Percentiles rank a stretch among this genome's conserved stretches.
Evolutionary conservation across 345 rosid genomes (phyloP).

Genomic region (Noccaea bulbosa): DNA sequence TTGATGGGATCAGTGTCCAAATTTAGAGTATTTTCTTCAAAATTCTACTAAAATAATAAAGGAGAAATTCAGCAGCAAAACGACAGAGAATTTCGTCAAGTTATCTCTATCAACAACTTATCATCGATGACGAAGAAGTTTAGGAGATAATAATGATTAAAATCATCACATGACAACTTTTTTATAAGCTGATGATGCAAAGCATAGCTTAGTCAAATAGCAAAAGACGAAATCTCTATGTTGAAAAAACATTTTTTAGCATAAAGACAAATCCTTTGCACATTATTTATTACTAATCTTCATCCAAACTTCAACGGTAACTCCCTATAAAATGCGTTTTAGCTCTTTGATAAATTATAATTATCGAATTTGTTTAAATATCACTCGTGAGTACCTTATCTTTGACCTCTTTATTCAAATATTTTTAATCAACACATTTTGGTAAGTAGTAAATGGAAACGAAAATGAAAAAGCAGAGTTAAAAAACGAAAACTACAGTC

Average conservation of each 20-base stretch:
- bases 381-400: background rate
- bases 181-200: slow-evolving; percentile 30
- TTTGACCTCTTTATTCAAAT: slow-evolving; percentile 10
- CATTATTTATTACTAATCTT: slow-evolving; percentile 4
- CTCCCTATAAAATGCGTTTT: background rate
- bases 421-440: background rate
- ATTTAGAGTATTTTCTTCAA: background rate
- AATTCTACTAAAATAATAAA: no score
- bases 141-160: slow-evolving; percentile 33
- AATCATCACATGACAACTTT: slow-evolving; percentile 30
- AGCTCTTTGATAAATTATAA: background rate
- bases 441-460: slow-evolving; percentile 16
- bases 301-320: slow-evolving; percentile 25
- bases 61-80: slow-evolving; percentile 10
- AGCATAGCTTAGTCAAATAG: slow-evolving; percentile 27
- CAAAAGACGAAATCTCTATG: slow-evolving; percentile 25
- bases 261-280: background rate
- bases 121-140: slow-evolving; percentile 31
- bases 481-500: slow-evolving; percentile 25
- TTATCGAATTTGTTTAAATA: background rate
- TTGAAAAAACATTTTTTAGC: background rate
- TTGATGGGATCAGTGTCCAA: background rate
- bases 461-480: slow-evolving; percentile 10
- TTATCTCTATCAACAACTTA: slow-evolving; percentile 10
- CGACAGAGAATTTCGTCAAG: slow-evolving; percentile 12